A percentile compares a stretch with the other conserved stretches of the same genome.
Evolutionary conservation across 306 rosid genomes (phyloP).

Genomic region (Cicer cuneatum): DNA sequence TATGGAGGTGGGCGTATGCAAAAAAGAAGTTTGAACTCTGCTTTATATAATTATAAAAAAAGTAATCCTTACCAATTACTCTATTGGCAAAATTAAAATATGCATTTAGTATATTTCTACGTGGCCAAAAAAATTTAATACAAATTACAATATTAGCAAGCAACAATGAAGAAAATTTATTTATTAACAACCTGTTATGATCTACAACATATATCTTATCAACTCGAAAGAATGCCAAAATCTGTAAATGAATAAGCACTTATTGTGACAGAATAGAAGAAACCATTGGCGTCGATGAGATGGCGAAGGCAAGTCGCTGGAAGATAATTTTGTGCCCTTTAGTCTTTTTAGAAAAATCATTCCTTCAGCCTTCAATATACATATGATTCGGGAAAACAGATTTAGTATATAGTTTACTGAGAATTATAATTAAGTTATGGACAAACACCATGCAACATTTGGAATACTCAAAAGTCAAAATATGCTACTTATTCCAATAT

Average conservation of each 20-base stretch:
- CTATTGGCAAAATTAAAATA: constrained; percentile 23
- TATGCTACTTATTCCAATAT: background rate
- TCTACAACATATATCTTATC: constrained; percentile 35
- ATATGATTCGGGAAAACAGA: constrained; percentile 25
- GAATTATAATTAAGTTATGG: constrained; percentile 27
- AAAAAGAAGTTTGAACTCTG: too few relatives aligned
- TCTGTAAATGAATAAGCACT: constrained; percentile 31
- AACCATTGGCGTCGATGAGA: background rate
- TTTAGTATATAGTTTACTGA: constrained; percentile 25
- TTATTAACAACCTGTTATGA: constrained; percentile 34
- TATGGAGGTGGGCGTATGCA: too few relatives aligned
- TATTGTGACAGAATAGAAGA: constrained; percentile 33
- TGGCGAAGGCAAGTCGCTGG: constrained; percentile 10
- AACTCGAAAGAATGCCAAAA: constrained; percentile 49
- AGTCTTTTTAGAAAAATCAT: constrained; percentile 28
- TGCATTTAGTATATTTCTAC: constrained; percentile 5
- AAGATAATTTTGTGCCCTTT: constrained; percentile 27
- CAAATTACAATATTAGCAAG: background rate
- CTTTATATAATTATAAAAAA: too few relatives aligned
- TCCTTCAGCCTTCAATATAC: constrained; percentile 28
- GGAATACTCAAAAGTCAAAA: constrained; percentile 7
- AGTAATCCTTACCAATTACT: background rate
- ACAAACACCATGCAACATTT: constrained; percentile 13
- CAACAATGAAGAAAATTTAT: constrained; percentile 22
- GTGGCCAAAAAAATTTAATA: constrained; percentile 23